Evolutionary conservation across 768 basidiomycete genomes (phyloP).

Genomic region (Trametes cinnabarina): DNA sequence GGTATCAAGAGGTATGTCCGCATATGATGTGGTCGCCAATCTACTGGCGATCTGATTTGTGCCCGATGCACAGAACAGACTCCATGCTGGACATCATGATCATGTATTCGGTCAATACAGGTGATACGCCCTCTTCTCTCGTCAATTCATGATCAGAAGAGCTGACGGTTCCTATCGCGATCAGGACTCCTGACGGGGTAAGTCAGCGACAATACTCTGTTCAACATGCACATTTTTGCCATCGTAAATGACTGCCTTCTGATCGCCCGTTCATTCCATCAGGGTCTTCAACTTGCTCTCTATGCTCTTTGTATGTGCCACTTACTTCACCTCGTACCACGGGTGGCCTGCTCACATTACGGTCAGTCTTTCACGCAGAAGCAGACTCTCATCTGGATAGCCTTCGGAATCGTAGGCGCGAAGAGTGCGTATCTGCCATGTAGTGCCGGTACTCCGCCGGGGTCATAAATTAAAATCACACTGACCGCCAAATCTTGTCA

Average conservation of each 20-base stretch:
- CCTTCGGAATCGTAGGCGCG: neutral
- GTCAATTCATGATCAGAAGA: neutral
- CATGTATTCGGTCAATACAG: conserved; percentile 3
- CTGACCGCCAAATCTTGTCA: neutral
- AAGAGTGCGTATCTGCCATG: neutral
- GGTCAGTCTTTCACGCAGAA: neutral
- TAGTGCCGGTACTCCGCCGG: too few relatives aligned
- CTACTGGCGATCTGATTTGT: too few relatives aligned
- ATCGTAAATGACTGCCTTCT: too few relatives aligned
- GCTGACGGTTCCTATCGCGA: neutral
- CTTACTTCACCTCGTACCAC: too few relatives aligned
- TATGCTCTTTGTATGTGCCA: neutral
- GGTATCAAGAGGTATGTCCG: neutral
- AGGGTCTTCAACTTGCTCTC: conserved; percentile 1
- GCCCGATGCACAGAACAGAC: neutral
- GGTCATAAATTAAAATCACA: too few relatives aligned
- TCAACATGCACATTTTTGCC: too few relatives aligned
- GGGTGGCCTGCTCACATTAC: neutral
- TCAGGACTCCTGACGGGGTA: neutral
- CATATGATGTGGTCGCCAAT: too few relatives aligned
- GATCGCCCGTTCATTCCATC: neutral
- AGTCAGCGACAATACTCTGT: neutral
- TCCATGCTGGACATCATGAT: conserved; percentile 1
- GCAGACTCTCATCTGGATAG: neutral
- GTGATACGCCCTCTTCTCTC: neutral